Base-by-base conservation (phyloP, 805 yeast species). In the Pichia sporocuriosa region DNA sequence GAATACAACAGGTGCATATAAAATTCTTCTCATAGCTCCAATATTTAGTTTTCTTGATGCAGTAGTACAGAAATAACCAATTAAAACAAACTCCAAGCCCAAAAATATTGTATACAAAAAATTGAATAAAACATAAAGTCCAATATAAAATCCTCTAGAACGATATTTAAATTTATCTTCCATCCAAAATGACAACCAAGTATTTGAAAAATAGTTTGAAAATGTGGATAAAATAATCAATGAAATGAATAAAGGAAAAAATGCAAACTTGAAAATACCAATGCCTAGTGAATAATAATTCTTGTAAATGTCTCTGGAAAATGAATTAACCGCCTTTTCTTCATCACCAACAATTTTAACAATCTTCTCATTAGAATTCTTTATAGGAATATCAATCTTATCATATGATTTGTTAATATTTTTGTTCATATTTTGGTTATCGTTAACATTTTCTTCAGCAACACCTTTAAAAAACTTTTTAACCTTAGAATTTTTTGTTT, bases 141-240 rank as follows among this genome's bases (percentile, higher is more conserved):
- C 95, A 57, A 82, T 81, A 65, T 86, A 85, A 52, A 78, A 77
- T 0, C 77, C 73, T 40, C 69, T 64, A 6, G 72, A 42, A 40
- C 64, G 62, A 20, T 57, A 56, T 4, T 58, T 47, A 54, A 81
- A 85, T 55, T 72, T 75, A 39, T 67, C 46, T 16, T 68, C 69
- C 5, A 81, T 69, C 96, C 96, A 87, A 61, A 81, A 87, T 1
- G 94, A 79, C 44, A 88, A 68, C 94, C 94, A 84, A 16, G 81
- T 77, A 57, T 79, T 81, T 33, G 82, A 71, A 54, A 81, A 78
- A 35, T 79, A 58, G 42, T 66, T 68, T 44, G 71, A 66, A 57
- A 79, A 81, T 1, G 74, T 71, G 35, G 72, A 66, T 12, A 70
- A 38, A 7, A 47, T 42, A 38, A 56, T 47, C 20, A 48, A 17